Conservation (phyloP, 1,284 basidiomycete genomes). For the Trichosporon inkin region DNA sequence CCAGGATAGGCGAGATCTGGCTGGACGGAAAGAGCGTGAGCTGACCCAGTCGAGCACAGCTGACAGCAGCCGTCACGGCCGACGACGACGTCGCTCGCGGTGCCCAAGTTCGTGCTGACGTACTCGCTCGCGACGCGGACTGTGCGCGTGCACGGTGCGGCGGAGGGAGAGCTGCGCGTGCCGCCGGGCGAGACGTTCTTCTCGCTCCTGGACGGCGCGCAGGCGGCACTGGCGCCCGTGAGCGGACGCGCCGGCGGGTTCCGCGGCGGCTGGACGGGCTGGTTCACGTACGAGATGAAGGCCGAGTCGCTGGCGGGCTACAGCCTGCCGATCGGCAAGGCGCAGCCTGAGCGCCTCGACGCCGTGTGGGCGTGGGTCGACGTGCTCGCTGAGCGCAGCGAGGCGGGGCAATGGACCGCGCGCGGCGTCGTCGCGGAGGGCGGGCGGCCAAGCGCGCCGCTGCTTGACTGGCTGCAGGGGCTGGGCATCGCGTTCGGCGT, state of each 20-base stretch:
- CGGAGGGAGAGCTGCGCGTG: constrained; percentile 12
- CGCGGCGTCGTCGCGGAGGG: constrained; percentile 45
- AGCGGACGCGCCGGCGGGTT: constrained; percentile 31
- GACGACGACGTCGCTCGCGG: constrained; percentile 44
- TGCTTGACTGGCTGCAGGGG: constrained; percentile 36
- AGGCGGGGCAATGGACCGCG: constrained; percentile 49
- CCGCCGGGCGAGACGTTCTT: constrained; percentile 41
- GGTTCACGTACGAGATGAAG: constrained; percentile 58
- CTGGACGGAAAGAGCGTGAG: constrained; percentile 52
- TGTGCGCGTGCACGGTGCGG: constrained; percentile 25
- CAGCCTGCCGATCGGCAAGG: constrained; percentile 13
- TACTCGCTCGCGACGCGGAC: constrained; percentile 40
- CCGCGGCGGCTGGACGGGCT: constrained; percentile 55
- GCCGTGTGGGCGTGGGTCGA: constrained; percentile 51
- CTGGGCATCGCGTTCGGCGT: constrained; percentile 36
- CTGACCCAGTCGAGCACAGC: background rate
- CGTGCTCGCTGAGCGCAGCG: constrained; percentile 48
- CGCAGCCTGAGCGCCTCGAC: constrained; percentile 31
- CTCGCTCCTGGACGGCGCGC: constrained; percentile 42
- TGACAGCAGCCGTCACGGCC: constrained; percentile 36
- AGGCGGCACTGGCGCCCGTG: constrained; percentile 21
- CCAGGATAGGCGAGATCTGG: constrained; percentile 52
- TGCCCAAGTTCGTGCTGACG: constrained; percentile 42
- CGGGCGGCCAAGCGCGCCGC: constrained; percentile 11
- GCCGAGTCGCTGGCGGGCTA: constrained; percentile 51